phyloP scores from a whole-genome alignment of 2,329 filamentous ascomycete species.

The Pestalotiopsis sp. region DNA sequence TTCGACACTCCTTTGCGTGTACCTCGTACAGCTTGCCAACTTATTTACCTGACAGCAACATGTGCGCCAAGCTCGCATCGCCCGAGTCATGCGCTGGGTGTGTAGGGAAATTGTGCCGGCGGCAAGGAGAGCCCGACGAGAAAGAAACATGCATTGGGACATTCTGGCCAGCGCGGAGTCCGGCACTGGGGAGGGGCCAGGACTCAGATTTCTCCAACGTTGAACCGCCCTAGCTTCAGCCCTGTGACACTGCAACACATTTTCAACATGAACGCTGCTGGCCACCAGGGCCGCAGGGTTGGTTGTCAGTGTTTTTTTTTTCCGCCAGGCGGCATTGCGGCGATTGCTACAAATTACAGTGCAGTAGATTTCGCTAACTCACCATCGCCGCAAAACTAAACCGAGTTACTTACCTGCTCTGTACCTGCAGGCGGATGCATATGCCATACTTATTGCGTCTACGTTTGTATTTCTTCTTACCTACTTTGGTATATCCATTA shows the following conservation, averaged over 20 bases:
- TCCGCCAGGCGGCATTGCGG: not conserved
- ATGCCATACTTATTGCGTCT: too few relatives aligned
- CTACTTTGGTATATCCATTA: too few relatives aligned
- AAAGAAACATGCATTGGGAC: not conserved
- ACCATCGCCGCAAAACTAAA: too few relatives aligned
- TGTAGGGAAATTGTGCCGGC: not conserved
- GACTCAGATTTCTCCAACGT: not conserved
- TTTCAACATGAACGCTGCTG: not conserved
- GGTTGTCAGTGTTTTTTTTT: not conserved
- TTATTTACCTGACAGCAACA: not conserved
- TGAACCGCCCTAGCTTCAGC: conserved; percentile 4
- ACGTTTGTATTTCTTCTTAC: too few relatives aligned
- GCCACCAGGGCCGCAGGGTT: not conserved
- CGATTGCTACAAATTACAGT: not conserved
- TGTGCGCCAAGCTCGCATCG: not conserved
- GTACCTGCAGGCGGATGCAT: too few relatives aligned
- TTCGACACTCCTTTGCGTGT: too few relatives aligned
- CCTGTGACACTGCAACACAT: conserved; percentile 2
- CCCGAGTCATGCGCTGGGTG: not conserved
- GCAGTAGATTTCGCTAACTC: not conserved
- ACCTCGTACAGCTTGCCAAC: not conserved
- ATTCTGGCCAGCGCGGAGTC: not conserved
- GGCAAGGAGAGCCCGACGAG: not conserved
- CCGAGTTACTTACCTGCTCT: too few relatives aligned
- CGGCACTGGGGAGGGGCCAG: not conserved